Evolutionary conservation across 2,329 filamentous ascomycete species (phyloP), one percentile per base, ranked within the genome.

Genomic region (Colletotrichum paranaense): DNA sequence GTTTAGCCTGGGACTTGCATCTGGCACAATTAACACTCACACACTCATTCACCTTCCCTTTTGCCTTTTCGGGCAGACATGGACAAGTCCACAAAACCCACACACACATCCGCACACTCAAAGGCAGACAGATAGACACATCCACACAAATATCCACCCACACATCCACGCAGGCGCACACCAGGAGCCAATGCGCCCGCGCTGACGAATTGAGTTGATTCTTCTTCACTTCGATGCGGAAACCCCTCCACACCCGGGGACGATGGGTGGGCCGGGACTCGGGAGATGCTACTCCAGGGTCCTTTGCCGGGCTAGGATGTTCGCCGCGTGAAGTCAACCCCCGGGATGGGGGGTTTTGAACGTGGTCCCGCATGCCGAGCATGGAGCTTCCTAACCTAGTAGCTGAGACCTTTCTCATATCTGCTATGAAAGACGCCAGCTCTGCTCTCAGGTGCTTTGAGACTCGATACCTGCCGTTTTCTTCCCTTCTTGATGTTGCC

Each of bases 241-340:
- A 5, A 16, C 38, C 6, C 11, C 32, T 11, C 26, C 16, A 28
- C 22, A 63, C 60, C 42, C 22, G 65, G 56, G 24, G 11, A 32
- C 38, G 32, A 28, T 28, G 22, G 26, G 60, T 73, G 60, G 63
- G 35, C 38, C 57, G 69, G 65, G 69, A 63, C 28, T 53, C 46
- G 60, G 64, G 49, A 68, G 49, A 32, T 52, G 60, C 42, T 63
- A 53, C 56, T 56, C 59, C 55, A 67, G 66, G 66, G 66, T 55
- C 52, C 52, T 64, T 19, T 73, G 58, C 59, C 53, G 69, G 69
- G 58, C 59, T 53, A 66, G 69, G 53, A 64, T 62, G 66, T 49
- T 30, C 60, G 60, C 42, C 26, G 60, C 30, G 11, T 16, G 35
- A 63, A 11, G 26, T 19, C 60, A 26, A 32, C n/a, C 22, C 42